Conservation (phyloP, 371 early-diverging fungal species). For the Actinomucor elegans region DNA sequence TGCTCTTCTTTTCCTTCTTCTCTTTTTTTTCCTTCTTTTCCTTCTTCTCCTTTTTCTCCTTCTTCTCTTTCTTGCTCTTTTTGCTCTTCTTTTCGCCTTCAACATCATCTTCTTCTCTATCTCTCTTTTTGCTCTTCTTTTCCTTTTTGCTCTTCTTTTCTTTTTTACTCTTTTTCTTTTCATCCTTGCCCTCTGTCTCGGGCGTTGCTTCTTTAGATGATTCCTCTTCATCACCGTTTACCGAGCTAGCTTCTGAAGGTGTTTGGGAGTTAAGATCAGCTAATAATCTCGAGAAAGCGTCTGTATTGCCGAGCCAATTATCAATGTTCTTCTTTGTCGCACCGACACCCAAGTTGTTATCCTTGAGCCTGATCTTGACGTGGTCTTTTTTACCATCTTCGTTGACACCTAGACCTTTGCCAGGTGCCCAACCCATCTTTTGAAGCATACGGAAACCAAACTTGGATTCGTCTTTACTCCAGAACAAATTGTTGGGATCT, state of each 20-base stretch:
- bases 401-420: constrained; percentile 89
- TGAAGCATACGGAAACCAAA: constrained; percentile 90
- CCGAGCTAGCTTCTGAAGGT: constrained; percentile 28
- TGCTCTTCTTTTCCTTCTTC: constrained; percentile 24
- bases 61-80: constrained; percentile 30
- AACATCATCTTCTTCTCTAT: constrained; percentile 29
- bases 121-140: constrained; percentile 32
- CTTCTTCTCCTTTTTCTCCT: constrained; percentile 31
- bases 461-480: constrained; percentile 85
- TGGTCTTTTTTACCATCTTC: constrained; percentile 81
- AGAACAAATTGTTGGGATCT: constrained; percentile 92
- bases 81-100: constrained; percentile 22
- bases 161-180: constrained; percentile 8
- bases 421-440: constrained; percentile 96
- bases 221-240: constrained; percentile 44
- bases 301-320: constrained; percentile 93
- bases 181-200: constrained; percentile 11
- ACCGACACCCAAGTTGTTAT: constrained; percentile 84
- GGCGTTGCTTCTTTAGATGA: constrained; percentile 5
- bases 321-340: constrained; percentile 83
- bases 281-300: constrained; percentile 85
- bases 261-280: constrained; percentile 65
- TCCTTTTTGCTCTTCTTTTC: no score
- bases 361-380: constrained; percentile 79
- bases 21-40: constrained; percentile 37